A percentile compares a stretch with the other conserved stretches of the same genome.
These are phyloP conservation scores for Tolypocladium album DNA, from an alignment of 2,329 filamentous ascomycete species.

Conservation along the genomic window DNA sequence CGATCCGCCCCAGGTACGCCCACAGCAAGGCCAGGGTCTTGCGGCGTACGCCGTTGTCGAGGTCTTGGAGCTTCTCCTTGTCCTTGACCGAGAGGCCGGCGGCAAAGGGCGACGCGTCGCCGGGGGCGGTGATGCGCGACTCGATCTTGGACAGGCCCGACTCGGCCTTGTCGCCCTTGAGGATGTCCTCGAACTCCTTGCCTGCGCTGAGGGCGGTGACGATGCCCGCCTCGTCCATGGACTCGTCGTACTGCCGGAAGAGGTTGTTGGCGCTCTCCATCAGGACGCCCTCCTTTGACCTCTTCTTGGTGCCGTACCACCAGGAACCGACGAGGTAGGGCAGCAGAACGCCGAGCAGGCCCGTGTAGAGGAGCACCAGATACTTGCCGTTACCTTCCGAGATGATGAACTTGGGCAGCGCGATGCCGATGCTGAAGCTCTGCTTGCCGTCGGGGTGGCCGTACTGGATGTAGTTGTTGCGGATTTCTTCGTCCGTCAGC, in stretches of 20 bases:
- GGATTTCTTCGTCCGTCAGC: conserved; percentile 90
- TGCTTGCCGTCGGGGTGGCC: conserved; percentile 98
- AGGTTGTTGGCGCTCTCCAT: conserved; percentile 90
- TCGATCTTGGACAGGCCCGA: conserved; percentile 75
- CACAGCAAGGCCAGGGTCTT: conserved; percentile 86
- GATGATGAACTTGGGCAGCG: conserved; percentile 84
- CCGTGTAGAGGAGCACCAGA: conserved; percentile 79
- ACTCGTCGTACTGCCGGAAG: conserved; percentile 85
- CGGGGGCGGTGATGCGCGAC: conserved; percentile 60
- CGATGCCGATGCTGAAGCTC: conserved; percentile 95
- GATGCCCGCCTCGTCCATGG: conserved; percentile 69
- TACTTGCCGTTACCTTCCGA: conserved; percentile 94
- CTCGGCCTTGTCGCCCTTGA: conserved; percentile 72
- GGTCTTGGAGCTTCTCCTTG: conserved; percentile 61
- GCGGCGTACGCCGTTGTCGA: conserved; percentile 70
- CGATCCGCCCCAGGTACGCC: conserved; percentile 86
- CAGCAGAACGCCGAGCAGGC: conserved; percentile 77
- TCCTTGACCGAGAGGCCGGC: conserved; percentile 61
- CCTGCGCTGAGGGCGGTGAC: conserved; percentile 74
- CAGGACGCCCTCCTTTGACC: conserved; percentile 87
- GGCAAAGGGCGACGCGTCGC: conserved; percentile 38
- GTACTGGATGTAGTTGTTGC: conserved; percentile 93
- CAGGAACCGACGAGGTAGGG: conserved; percentile 91
- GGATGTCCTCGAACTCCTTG: conserved; percentile 68
- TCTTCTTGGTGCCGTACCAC: conserved; percentile 95